Evolutionary conservation across 768 basidiomycete genomes (phyloP).

Genomic region (Suillus spraguei): DNA sequence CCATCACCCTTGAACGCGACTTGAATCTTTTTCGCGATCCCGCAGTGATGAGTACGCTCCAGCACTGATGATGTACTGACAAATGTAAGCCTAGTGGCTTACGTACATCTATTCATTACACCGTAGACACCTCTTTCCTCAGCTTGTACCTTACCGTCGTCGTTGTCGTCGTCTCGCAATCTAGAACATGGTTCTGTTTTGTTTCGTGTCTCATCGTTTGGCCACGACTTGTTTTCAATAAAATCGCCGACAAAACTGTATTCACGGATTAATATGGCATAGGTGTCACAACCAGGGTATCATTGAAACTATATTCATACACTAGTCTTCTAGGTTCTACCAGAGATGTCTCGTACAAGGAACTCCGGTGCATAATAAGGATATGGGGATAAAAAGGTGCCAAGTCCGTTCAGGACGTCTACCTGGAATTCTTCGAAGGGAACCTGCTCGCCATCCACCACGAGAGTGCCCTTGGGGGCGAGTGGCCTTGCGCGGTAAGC

Average conservation of each 20-base stretch:
- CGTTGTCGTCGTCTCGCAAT: too few species aligned
- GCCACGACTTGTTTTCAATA: too few species aligned
- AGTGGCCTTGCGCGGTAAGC: slow-evolving; percentile 74
- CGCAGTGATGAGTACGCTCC: too few species aligned
- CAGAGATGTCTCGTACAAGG: slow-evolving; percentile 27
- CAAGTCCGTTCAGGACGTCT: slow-evolving; percentile 71
- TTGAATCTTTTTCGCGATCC: too few species aligned
- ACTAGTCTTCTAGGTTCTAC: slow-evolving; percentile 20
- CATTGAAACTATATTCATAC: not conserved
- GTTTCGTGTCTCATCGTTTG: too few species aligned
- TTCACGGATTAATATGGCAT: not conserved
- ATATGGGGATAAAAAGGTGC: slow-evolving; percentile 63
- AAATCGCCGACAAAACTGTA: not conserved
- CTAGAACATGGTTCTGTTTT: too few species aligned
- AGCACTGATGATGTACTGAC: not conserved
- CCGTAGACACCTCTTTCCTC: too few species aligned
- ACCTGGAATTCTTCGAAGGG: slow-evolving; percentile 78
- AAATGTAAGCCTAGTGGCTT: too few species aligned
- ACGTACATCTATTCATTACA: too few species aligned
- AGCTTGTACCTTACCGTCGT: too few species aligned
- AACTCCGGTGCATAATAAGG: slow-evolving; percentile 59
- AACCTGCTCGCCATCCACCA: slow-evolving; percentile 79
- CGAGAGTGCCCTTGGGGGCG: slow-evolving; percentile 51
- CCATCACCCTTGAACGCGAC: too few species aligned
- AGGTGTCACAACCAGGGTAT: not conserved